Evolutionary conservation across 1,284 basidiomycete genomes (phyloP).

Genomic region (Moesziomyces sp.): DNA sequence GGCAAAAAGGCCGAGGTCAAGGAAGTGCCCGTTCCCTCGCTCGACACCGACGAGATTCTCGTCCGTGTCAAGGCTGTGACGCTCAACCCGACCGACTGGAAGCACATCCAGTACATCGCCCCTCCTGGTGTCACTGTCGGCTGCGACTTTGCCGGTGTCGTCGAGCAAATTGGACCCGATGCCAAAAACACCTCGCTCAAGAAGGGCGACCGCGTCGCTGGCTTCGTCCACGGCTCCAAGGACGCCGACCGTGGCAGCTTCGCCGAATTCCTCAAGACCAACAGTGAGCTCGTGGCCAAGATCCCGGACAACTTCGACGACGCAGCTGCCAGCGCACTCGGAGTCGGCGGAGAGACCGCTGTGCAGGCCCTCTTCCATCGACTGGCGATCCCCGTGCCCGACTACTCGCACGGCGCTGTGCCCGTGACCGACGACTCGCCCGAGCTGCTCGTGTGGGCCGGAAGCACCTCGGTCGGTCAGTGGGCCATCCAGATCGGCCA

Average conservation of each 20-base stretch:
- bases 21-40: conserved; percentile 53
- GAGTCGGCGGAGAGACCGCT: conserved; percentile 61
- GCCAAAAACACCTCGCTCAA: conserved; percentile 67
- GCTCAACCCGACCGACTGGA: conserved; percentile 66
- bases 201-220: conserved; percentile 74
- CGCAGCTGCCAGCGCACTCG: conserved; percentile 45
- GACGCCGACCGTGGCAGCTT: conserved; percentile 65
- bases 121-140: conserved; percentile 71
- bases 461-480: conserved; percentile 72
- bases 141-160: conserved; percentile 74
- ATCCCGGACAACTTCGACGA: conserved; percentile 53
- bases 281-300: conserved; percentile 48
- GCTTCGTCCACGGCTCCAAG: conserved; percentile 70
- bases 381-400: conserved; percentile 29
- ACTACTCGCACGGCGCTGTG: conserved; percentile 34
- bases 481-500: conserved; percentile 68
- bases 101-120: conserved; percentile 67
- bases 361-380: conserved; percentile 56
- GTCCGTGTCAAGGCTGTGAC: conserved; percentile 52
- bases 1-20: conserved; percentile 51
- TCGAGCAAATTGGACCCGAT: conserved; percentile 71
- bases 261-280: conserved; percentile 66
- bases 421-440: conserved; percentile 33
- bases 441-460: conserved; percentile 71
- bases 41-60: conserved; percentile 47